Evolutionary conservation across 164 flowering plant species (phyloP), one percentile per base, ranked within the genome.

Genomic region (Aristolochia contorta): DNA sequence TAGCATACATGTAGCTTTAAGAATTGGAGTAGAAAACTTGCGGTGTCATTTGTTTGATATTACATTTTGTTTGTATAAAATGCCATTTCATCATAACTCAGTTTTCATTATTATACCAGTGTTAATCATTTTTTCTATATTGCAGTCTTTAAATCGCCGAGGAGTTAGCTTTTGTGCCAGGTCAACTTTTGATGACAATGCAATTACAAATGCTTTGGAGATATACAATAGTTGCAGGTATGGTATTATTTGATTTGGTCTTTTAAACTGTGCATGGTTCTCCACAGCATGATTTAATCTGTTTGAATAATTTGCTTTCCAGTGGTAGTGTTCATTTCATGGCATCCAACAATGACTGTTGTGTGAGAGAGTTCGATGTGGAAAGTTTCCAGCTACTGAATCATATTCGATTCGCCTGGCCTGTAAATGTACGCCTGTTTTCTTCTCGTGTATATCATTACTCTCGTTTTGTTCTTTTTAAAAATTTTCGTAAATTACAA

Each of bases 101-200:
- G 43, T 37, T 37, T 10, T 8, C 43, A 37, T 37, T 7, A 8
- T 37, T 37, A 37, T 37, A 37, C 43, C 43, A 3, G 12, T 37
- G 27, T 2, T 23, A 0, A 53, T 13, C 15, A 16, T 48, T 45
- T 45, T 25, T 48, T 60, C 18, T 19, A 51, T 19, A 18, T 19
- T 64, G 66, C 76, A 87, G 94, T 71, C 65, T 59, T 63, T 87
- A 78, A 82, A 82, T 64, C 70, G 73, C 37, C 64, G 61, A 6
- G 94, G 94, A 50, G 80, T 84, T 18, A 75, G 83, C 77, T 84
- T 87, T 60, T 87, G 94, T 67, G 66, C 84, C 24, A 74, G 85
- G 74, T 78, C 75, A 22, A 78, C 88, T 1, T 69, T 63, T 54
- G 85, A 79, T 67, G 88, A 87, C 21, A 80, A 83, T 80, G 83